Evolutionary conservation across 2,329 filamentous ascomycete species (phyloP).

Genomic region (Cadophora luteo-olivacea): DNA sequence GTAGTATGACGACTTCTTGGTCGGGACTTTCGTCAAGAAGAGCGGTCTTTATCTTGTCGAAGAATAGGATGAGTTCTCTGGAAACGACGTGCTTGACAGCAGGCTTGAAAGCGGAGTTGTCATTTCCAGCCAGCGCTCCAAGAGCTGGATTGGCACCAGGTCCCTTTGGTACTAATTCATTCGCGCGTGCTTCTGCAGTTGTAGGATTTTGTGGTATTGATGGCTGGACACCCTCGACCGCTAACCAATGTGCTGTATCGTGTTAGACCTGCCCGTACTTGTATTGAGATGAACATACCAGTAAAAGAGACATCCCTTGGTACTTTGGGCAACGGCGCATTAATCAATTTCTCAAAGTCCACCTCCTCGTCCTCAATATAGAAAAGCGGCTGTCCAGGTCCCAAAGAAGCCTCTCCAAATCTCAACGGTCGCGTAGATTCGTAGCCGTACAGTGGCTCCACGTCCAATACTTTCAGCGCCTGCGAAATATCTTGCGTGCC

Average conservation of each 20-base stretch:
- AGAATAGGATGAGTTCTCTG: constrained; percentile 95
- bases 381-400: constrained; percentile 91
- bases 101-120: constrained; percentile 84
- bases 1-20: constrained; percentile 73
- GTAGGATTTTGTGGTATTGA: constrained; percentile 97
- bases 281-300: constrained; percentile 56
- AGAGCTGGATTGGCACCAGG: constrained; percentile 86
- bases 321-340: constrained; percentile 92
- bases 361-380: constrained; percentile 99
- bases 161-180: constrained; percentile 89
- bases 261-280: constrained; percentile 23
- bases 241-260: constrained; percentile 86
- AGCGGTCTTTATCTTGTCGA: constrained; percentile 91
- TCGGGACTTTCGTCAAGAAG: constrained; percentile 88
- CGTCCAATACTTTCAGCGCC: constrained; percentile 84
- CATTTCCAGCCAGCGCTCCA: constrained; percentile 81
- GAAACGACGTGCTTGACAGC: constrained; percentile 95
- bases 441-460: constrained; percentile 96
- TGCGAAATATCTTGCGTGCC: constrained; percentile 89
- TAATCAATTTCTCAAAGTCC: constrained; percentile 98
- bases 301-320: constrained; percentile 93
- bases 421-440: constrained; percentile 87
- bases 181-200: constrained; percentile 78
- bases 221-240: constrained; percentile 95
- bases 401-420: constrained; percentile 92